These are phyloP conservation scores for Vanilla planifolia DNA, from an alignment of 106 monocot species.

Conservation along the genomic window DNA sequence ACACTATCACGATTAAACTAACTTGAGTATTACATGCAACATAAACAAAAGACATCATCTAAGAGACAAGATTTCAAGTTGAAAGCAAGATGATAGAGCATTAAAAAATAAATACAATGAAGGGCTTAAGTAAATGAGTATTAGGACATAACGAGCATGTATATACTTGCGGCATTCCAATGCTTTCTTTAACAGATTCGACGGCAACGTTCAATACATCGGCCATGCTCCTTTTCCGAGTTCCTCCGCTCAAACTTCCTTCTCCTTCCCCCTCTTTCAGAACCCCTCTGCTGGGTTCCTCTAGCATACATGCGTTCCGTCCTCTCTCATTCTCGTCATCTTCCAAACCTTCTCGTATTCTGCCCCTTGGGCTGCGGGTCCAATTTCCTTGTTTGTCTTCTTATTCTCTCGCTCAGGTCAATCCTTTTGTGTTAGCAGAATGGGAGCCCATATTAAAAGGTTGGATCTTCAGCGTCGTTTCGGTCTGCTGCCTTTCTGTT, in stretches of 20 bases:
- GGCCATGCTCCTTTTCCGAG: neutral
- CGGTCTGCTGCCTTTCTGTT: slow-evolving; percentile 6
- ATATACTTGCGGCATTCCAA: neutral
- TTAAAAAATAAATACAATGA: too few species aligned
- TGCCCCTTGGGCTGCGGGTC: neutral
- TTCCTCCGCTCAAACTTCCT: neutral
- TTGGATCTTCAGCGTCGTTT: slow-evolving; percentile 14
- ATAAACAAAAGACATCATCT: too few species aligned
- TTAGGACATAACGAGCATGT: too few species aligned
- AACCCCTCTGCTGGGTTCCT: neutral
- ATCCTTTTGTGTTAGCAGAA: slow-evolving; percentile 9
- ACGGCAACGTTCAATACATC: neutral
- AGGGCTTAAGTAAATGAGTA: too few species aligned
- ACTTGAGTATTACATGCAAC: too few species aligned
- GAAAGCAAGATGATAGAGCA: too few species aligned
- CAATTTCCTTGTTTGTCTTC: neutral
- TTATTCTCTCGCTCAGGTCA: slow-evolving; percentile 7
- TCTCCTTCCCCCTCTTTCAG: neutral
- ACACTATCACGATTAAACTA: too few species aligned
- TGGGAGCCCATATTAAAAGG: slow-evolving; percentile 18
- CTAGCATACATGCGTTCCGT: neutral
- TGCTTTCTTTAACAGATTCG: neutral
- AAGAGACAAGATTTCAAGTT: too few species aligned
- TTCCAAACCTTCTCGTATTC: neutral
- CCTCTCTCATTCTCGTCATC: neutral